Percentiles rank a stretch among this genome's conserved stretches.
Evolutionary conservation across 148 eudicot species (phyloP).

Genomic region (Talinum fruticosum): DNA sequence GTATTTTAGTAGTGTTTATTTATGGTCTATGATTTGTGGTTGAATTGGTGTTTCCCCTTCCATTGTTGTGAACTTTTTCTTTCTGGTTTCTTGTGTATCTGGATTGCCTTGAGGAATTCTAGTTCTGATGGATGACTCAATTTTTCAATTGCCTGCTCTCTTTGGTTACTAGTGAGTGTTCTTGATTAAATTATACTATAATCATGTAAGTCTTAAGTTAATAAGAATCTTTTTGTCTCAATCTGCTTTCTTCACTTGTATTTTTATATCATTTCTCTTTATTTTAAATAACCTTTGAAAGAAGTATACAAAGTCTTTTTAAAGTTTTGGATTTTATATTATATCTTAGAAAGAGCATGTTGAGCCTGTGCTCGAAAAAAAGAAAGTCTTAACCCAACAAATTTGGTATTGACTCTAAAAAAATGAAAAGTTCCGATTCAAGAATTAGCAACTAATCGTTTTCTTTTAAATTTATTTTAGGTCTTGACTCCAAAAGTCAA

Average conservation of each 20-base stretch:
- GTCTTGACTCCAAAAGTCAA: too few relatives aligned
- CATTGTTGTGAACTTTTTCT: neutral
- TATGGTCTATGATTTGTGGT: constrained; percentile 26
- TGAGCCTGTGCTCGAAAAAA: too few relatives aligned
- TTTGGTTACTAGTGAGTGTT: too few relatives aligned
- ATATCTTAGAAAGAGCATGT: too few relatives aligned
- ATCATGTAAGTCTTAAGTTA: neutral
- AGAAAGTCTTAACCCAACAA: too few relatives aligned
- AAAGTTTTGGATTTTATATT: too few relatives aligned
- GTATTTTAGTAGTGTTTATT: constrained; percentile 11
- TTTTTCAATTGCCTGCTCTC: constrained; percentile 2
- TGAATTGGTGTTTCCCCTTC: neutral
- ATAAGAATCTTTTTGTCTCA: neutral
- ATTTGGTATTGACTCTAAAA: too few relatives aligned
- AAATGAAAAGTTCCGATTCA: too few relatives aligned
- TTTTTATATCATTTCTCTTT: neutral
- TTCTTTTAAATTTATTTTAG: too few relatives aligned
- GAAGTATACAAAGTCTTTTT: too few relatives aligned
- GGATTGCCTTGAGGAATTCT: constrained; percentile 9
- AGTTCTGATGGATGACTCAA: constrained; percentile 26
- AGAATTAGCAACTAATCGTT: too few relatives aligned
- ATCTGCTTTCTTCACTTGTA: too few relatives aligned
- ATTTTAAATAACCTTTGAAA: neutral
- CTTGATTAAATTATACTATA: neutral
- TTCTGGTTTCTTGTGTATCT: constrained; percentile 23